Evolutionary conservation across 2,329 filamentous ascomycete species (phyloP), one percentile per base, ranked within the genome.

Genomic region (Neopestalotiopsis clavispora): DNA sequence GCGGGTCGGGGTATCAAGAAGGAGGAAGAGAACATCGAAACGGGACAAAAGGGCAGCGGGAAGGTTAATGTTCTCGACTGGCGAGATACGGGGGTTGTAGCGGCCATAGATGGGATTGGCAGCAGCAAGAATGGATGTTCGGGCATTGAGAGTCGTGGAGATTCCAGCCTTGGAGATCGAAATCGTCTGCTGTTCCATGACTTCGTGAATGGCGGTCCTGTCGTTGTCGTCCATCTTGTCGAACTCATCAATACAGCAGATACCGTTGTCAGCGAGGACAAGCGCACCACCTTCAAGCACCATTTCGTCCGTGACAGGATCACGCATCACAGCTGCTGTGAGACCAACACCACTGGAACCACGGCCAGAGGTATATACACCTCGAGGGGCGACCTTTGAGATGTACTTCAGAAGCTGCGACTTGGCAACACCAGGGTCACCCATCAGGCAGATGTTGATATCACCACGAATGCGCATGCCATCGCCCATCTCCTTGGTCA

Each of bases 391-490:
- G 38, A 99, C 96, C 84, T 99, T 98, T 73, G 94, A 94, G 78
- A 99, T 98, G 80, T 99, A 99, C 83, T 98, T 98, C 73, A 99
- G 88, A 73, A 99, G 85, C 84, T 99, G 96, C 49, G 96, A 99
- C 84, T 99, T 99, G 84, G 96, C 96, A 78, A 99, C 96, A 94
- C 96, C 96, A 79, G 96, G 96, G 78, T 99, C 96, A 87, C 96
- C 96, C 96, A 99, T 99, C 77, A 99, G 84, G 80, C 96, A 98
- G 71, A 99, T 92, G 83, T 99, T 99, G 85, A 99, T 97, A 78
- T 99, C 96, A 76, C 96, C 96, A 87, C 96, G 94, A 79, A 99
- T 99, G 76, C 94, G 92, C 96, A 99, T 98, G 70, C 96, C 96
- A 77, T 99, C 96, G 66, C 94, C 94, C 88, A 98, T 97, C 77